Percentiles rank a stretch among this genome's conserved stretches.
Conservation (phyloP, 2,329 filamentous ascomycete genomes). For the Diaporthe nobilis region DNA sequence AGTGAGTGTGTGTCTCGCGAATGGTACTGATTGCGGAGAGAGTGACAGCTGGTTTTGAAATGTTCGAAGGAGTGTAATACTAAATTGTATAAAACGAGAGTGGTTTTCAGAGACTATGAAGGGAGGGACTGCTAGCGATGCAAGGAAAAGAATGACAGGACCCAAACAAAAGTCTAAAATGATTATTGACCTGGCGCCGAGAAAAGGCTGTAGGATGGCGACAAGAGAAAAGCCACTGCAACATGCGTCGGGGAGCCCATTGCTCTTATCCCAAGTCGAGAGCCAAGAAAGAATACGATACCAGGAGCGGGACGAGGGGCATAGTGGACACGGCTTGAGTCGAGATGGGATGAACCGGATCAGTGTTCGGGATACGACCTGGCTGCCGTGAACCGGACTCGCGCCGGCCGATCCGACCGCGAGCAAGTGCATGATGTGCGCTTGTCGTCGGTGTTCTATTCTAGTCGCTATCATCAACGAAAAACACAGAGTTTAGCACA, state of each 20-base stretch:
- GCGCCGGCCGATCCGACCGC: neutral
- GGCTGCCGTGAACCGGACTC: neutral
- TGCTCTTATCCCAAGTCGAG: neutral
- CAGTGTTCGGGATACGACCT: neutral
- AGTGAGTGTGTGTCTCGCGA: neutral
- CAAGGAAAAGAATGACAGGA: conserved; percentile 16
- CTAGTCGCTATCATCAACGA: neutral
- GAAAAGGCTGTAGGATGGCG: neutral
- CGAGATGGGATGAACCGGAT: conserved; percentile 22
- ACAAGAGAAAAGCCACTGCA: neutral
- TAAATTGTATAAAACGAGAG: neutral
- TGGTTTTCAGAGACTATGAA: neutral
- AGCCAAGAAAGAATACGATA: conserved; percentile 13
- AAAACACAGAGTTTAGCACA: neutral
- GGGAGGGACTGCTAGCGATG: neutral
- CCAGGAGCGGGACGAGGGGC: neutral
- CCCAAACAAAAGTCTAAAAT: neutral
- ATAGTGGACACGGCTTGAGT: conserved; percentile 24
- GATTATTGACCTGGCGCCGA: neutral
- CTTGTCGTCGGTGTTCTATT: neutral
- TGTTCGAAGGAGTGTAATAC: neutral
- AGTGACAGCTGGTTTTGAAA: no score
- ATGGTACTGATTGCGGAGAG: no score
- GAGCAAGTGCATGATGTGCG: neutral
- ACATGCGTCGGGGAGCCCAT: no score